phyloP scores from a whole-genome alignment of 257 asterid genomes.

The Plectranthus barbatus region DNA sequence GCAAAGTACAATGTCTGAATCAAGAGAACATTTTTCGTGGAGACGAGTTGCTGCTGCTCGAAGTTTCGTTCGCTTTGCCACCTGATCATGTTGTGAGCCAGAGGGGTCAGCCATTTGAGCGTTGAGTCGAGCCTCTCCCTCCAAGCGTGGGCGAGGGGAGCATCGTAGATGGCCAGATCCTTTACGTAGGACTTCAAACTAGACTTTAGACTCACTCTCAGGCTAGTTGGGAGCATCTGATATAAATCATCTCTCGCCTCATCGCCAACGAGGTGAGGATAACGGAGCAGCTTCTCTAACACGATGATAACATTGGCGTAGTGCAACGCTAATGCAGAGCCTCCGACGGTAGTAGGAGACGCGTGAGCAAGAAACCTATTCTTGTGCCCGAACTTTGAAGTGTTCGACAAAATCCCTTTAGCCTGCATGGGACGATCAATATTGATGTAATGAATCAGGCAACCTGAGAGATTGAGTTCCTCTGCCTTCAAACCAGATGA shows the following conservation, averaged over 20 bases:
- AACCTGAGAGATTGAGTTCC: constrained; percentile 20
- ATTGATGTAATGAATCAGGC: constrained; percentile 12
- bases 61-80: constrained; percentile 88
- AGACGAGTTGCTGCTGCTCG: constrained; percentile 76
- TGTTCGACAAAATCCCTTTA: constrained; percentile 8
- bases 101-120: constrained; percentile 65
- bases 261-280: constrained; percentile 81
- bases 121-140: constrained; percentile 43
- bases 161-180: constrained; percentile 66
- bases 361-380: constrained; percentile 36
- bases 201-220: constrained; percentile 46
- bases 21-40: constrained; percentile 59
- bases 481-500: constrained; percentile 33
- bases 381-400: constrained; percentile 30
- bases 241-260: constrained; percentile 86
- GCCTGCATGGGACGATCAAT: constrained; percentile 20
- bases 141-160: constrained; percentile 83
- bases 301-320: constrained; percentile 73
- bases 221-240: constrained; percentile 78
- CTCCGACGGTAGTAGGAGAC: constrained; percentile 63
- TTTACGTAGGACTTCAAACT: constrained; percentile 50
- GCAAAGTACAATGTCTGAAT: constrained; percentile 79
- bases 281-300: constrained; percentile 59
- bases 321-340: constrained; percentile 75
- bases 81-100: constrained; percentile 80